phyloP scores from a whole-genome alignment of 176 grass and related monocot species.

The Triticum timopheevii region DNA sequence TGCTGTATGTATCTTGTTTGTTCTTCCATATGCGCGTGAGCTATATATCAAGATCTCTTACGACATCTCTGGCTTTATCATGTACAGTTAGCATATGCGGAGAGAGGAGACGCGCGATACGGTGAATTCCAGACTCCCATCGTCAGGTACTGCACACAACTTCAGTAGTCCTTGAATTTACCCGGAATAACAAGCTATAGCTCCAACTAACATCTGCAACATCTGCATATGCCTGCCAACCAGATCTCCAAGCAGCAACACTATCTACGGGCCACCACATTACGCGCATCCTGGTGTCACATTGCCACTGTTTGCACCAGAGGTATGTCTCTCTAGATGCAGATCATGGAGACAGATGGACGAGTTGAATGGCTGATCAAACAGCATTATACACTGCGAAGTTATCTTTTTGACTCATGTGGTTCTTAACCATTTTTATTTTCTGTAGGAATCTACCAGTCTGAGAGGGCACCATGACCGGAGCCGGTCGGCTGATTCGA shows the following conservation, averaged over 20 bases:
- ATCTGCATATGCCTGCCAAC: constrained; percentile 10
- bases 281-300: constrained; percentile 37
- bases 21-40: constrained; percentile 16
- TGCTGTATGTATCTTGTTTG: not conserved
- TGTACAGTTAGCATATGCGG: constrained; percentile 45
- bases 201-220: constrained; percentile 14
- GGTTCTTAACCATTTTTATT: not conserved
- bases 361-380: not conserved
- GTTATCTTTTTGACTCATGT: not conserved
- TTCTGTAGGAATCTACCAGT: constrained; percentile 36
- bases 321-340: constrained; percentile 29
- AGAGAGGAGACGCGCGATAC: constrained; percentile 40
- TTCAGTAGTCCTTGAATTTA: not conserved
- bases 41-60: constrained; percentile 10
- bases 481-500: constrained; percentile 59
- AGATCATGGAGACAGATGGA: not conserved
- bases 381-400: constrained; percentile 18
- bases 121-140: constrained; percentile 46
- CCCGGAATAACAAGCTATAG: not conserved
- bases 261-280: constrained; percentile 35
- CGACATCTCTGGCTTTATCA: not conserved
- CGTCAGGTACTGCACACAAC: constrained; percentile 40
- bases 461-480: constrained; percentile 46
- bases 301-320: constrained; percentile 49
- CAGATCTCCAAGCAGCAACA: constrained; percentile 48